phyloP scores from a whole-genome alignment of 1,284 basidiomycete genomes.

The Vanrija humicola region DNA sequence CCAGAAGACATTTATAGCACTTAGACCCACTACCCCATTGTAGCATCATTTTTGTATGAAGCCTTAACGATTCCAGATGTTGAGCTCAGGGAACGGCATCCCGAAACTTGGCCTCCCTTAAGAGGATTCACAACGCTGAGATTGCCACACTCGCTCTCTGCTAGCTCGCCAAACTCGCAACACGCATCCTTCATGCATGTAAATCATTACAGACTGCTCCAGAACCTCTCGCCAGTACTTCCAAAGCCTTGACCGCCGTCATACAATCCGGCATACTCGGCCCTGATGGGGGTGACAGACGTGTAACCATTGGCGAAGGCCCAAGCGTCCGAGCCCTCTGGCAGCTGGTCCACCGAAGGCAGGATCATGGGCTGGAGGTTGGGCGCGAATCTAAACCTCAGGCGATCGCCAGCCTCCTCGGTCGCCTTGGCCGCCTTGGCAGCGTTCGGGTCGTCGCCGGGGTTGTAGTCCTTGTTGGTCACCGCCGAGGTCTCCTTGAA shows the following conservation, averaged over 20 bases:
- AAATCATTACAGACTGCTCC: too few relatives aligned
- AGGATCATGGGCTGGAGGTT: slow-evolving; percentile 66
- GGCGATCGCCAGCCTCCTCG: slow-evolving; percentile 20
- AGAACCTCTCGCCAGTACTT: not conserved
- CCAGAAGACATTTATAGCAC: too few relatives aligned
- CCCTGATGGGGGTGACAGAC: slow-evolving; percentile 37
- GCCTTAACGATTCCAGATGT: too few relatives aligned
- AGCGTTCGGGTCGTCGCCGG: slow-evolving; percentile 3
- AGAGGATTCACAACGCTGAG: too few relatives aligned
- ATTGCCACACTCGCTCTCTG: too few relatives aligned
- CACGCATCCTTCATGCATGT: too few relatives aligned
- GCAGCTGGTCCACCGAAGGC: slow-evolving; percentile 58
- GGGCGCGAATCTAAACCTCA: slow-evolving; percentile 77
- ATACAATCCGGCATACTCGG: slow-evolving; percentile 27
- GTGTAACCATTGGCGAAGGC: slow-evolving; percentile 43
- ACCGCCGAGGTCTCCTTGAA: slow-evolving; percentile 33
- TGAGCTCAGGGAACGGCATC: too few relatives aligned
- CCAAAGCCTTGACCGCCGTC: slow-evolving; percentile 24
- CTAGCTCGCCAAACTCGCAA: too few relatives aligned
- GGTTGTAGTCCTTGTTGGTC: not conserved
- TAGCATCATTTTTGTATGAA: too few relatives aligned
- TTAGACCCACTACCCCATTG: too few relatives aligned
- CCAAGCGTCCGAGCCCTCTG: slow-evolving; percentile 72
- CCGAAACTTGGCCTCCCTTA: too few relatives aligned
- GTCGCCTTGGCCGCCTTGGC: not conserved